Evolutionary conservation across 768 basidiomycete species (phyloP).

Genomic region (Suillus brevipes): DNA sequence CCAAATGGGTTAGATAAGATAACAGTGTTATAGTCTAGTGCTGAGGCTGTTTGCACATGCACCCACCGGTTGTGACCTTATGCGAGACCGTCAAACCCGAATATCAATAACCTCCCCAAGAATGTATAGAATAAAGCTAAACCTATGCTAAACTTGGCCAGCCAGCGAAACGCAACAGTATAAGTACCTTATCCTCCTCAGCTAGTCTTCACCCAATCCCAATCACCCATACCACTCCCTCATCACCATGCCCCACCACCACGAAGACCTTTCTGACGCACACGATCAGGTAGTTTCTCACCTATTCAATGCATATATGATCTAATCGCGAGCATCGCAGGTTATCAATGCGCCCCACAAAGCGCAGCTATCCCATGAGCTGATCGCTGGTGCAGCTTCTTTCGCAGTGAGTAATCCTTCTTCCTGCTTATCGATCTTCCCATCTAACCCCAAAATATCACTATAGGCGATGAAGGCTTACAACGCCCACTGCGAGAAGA

Average conservation of each 20-base stretch:
- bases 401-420: slow-evolving; percentile 47
- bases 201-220: background rate
- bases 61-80: background rate
- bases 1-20: slow-evolving; percentile 1
- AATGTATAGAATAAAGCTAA: slow-evolving; percentile 6
- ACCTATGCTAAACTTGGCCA: background rate
- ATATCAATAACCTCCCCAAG: background rate
- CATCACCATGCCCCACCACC: slow-evolving; percentile 15
- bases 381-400: slow-evolving; percentile 66
- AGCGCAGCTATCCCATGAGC: slow-evolving; percentile 61
- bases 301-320: background rate
- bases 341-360: slow-evolving; percentile 52
- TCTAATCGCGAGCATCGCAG: slow-evolving; percentile 30
- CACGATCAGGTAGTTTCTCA: slow-evolving; percentile 20
- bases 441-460: slow-evolving; percentile 2
- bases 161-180: background rate
- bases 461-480: slow-evolving; percentile 64
- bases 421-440: background rate
- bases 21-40: background rate
- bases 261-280: slow-evolving; percentile 14
- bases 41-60: too few species aligned
- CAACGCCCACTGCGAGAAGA: slow-evolving; percentile 48
- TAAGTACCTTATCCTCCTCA: slow-evolving; percentile 1
- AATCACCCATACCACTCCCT: background rate
- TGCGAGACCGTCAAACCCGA: background rate